Conservation (phyloP, 768 basidiomycete genomes). For the Tylopilus sp. region DNA sequence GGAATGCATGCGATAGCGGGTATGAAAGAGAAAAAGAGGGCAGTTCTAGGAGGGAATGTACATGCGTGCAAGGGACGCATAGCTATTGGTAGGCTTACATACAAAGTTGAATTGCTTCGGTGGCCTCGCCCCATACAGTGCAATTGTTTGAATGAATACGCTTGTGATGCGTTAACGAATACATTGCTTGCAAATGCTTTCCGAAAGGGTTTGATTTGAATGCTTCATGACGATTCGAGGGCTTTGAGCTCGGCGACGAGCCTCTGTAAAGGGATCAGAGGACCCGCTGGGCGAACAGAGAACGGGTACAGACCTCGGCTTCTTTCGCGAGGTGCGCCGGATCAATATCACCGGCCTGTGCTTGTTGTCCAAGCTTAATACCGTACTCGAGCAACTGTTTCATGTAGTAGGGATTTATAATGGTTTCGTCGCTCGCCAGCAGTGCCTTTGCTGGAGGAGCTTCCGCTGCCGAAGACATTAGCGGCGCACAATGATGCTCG, state of each 20-base stretch:
- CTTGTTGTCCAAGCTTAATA: constrained; percentile 52
- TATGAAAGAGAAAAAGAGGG: constrained; percentile 8
- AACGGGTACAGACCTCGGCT: constrained; percentile 46
- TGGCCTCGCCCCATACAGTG: constrained; percentile 28
- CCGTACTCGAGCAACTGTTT: constrained; percentile 68
- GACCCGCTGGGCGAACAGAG: not conserved
- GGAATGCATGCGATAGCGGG: constrained; percentile 18
- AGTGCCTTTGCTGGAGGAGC: constrained; percentile 29
- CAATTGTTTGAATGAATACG: constrained; percentile 21
- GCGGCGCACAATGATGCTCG: not conserved
- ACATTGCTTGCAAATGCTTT: constrained; percentile 25
- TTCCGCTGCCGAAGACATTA: constrained; percentile 21
- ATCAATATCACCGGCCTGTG: constrained; percentile 39
- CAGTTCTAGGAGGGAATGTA: constrained; percentile 24
- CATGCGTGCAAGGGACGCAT: constrained; percentile 18
- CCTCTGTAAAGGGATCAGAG: constrained; percentile 38
- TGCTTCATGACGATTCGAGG: constrained; percentile 36
- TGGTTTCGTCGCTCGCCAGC: constrained; percentile 53
- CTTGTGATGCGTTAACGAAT: constrained; percentile 22
- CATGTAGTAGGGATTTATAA: constrained; percentile 82
- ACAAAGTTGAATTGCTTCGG: constrained; percentile 25
- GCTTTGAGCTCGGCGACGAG: constrained; percentile 62
- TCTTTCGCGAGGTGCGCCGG: constrained; percentile 48
- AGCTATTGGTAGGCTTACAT: constrained; percentile 29
- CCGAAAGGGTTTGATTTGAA: constrained; percentile 2